These are phyloP conservation scores for Spergularia bocconei DNA, from an alignment of 148 eudicot species.

Conservation along the genomic window DNA sequence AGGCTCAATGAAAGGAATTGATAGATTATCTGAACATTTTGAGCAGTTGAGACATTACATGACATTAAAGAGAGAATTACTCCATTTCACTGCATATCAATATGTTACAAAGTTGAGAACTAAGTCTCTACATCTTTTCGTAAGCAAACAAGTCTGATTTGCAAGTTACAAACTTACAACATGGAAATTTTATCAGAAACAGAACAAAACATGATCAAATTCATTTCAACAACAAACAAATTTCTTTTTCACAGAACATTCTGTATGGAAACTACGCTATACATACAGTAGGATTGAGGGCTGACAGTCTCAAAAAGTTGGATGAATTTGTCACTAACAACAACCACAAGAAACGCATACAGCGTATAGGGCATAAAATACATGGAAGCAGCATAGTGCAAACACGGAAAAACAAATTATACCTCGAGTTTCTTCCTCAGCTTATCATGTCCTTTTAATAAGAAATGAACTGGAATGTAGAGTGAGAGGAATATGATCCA, in stretches of 20 bases:
- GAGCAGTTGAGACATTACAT: not conserved
- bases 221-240: not conserved
- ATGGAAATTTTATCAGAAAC: not conserved
- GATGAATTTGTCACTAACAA: not conserved
- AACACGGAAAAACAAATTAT: conserved; percentile 12
- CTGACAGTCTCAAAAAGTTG: not conserved
- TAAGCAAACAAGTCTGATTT: too few species aligned
- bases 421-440: conserved; percentile 92
- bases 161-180: not conserved
- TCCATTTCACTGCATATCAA: too few species aligned
- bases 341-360: not conserved
- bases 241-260: not conserved
- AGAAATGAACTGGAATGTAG: conserved; percentile 81
- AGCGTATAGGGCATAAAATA: not conserved
- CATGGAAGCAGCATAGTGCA: conserved; percentile 5
- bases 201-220: not conserved
- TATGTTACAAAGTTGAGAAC: too few species aligned
- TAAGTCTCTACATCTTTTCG: too few species aligned
- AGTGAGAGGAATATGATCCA: conserved; percentile 96
- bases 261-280: not conserved
- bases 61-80: not conserved
- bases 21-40: not conserved
- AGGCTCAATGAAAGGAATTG: not conserved
- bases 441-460: conserved; percentile 84
- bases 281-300: not conserved